Evolutionary conservation across 768 basidiomycete species (phyloP).

Genomic region (Mycena crocata): DNA sequence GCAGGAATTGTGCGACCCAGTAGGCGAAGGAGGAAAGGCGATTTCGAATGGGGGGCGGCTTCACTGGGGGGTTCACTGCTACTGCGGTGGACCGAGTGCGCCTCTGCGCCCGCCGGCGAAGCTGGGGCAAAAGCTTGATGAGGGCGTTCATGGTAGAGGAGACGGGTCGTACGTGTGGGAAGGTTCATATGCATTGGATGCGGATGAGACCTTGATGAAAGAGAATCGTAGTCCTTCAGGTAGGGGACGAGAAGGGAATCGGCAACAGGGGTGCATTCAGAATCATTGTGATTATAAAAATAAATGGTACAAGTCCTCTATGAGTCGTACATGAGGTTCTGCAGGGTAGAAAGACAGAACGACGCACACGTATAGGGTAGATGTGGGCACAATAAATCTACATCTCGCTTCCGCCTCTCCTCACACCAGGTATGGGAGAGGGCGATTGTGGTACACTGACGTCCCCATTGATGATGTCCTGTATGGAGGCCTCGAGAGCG

Average conservation of each 20-base stretch:
- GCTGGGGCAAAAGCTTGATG: constrained; percentile 23
- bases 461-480: constrained; percentile 90
- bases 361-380: constrained; percentile 17
- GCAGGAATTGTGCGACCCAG: constrained; percentile 1
- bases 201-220: constrained; percentile 10
- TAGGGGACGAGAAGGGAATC: no score
- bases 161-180: neutral
- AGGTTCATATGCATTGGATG: constrained; percentile 1
- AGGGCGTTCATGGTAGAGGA: constrained; percentile 11
- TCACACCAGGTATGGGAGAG: constrained; percentile 56
- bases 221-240: no score
- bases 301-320: constrained; percentile 17
- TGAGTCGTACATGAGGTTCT: neutral
- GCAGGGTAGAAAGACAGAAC: neutral
- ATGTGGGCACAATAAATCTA: constrained; percentile 12
- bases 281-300: no score
- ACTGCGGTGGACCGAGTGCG: neutral
- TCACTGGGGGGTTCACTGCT: constrained; percentile 2
- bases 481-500: constrained; percentile 88
- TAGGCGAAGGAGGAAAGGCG: constrained; percentile 20
- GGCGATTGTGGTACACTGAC: constrained; percentile 74
- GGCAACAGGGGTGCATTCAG: no score
- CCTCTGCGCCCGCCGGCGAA: neutral
- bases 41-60: constrained; percentile 22
- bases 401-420: constrained; percentile 54